Percentiles rank a stretch among this genome's conserved stretches.
phyloP scores from a whole-genome alignment of 768 basidiomycete species.

The Boletus tylopilopsis region DNA sequence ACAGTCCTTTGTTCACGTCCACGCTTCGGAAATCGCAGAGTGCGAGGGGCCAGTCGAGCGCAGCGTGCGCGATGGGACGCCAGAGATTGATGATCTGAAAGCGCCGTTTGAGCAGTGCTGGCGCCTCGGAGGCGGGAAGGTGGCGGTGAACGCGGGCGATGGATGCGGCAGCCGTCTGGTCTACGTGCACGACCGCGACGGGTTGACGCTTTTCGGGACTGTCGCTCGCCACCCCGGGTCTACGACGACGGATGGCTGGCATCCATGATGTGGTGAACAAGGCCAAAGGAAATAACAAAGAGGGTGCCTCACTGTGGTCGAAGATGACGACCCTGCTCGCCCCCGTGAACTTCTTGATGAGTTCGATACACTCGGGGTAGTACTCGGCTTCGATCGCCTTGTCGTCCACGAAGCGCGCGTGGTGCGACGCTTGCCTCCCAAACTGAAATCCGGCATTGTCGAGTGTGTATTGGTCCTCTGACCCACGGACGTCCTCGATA shows the following conservation, averaged over 20 bases:
- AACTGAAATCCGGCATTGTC: conserved; percentile 37
- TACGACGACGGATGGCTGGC: conserved; percentile 41
- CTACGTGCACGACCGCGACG: conserved; percentile 40
- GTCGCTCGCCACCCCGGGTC: conserved; percentile 35
- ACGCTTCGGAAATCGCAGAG: conserved; percentile 46
- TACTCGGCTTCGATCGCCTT: conserved; percentile 36
- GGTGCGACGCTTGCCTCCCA: conserved; percentile 20
- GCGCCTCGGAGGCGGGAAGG: conserved; percentile 38
- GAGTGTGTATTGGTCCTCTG: conserved; percentile 29
- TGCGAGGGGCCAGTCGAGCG: conserved; percentile 47
- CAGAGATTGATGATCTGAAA: conserved; percentile 56
- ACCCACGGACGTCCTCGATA: conserved; percentile 34
- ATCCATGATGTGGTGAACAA: not conserved
- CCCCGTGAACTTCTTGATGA: conserved; percentile 37
- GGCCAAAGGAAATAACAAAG: not conserved
- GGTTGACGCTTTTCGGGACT: conserved; percentile 42
- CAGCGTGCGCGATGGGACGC: conserved; percentile 46
- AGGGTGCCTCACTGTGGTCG: conserved; percentile 34
- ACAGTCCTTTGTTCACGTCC: conserved; percentile 36
- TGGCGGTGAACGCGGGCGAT: conserved; percentile 42
- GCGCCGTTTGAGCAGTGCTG: conserved; percentile 37
- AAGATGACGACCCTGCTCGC: conserved; percentile 39
- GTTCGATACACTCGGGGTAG: conserved; percentile 36
- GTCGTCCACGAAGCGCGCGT: conserved; percentile 33
- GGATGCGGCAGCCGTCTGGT: conserved; percentile 41